These are phyloP conservation scores for Grosmannia penicillata DNA, from an alignment of 2,329 filamentous ascomycete species.

Conservation along the genomic window DNA sequence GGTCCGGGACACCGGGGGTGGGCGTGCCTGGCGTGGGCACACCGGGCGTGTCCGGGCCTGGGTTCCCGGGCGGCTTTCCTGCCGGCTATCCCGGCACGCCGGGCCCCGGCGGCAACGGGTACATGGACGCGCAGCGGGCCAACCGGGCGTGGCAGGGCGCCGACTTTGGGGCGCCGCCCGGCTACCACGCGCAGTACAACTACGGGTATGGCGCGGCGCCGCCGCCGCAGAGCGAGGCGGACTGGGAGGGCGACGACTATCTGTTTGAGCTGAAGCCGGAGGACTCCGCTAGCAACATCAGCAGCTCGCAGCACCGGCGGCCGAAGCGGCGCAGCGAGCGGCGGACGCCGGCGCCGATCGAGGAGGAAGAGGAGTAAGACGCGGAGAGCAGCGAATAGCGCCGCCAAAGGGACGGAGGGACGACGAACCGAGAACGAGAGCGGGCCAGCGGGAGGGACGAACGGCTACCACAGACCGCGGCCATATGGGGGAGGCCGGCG, in stretches of 20 bases:
- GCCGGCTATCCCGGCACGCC: too few relatives aligned
- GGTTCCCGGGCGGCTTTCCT: too few relatives aligned
- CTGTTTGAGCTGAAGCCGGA: constrained; percentile 54
- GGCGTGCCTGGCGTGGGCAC: too few relatives aligned
- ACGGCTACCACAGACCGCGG: too few relatives aligned
- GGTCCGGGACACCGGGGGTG: constrained; percentile 10
- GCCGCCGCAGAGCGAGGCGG: constrained; percentile 29
- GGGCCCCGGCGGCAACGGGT: too few relatives aligned
- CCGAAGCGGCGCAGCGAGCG: constrained; percentile 55
- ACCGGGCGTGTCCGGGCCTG: too few relatives aligned
- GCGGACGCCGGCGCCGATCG: constrained; percentile 57
- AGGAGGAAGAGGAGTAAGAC: constrained; percentile 43
- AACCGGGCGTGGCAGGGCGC: too few relatives aligned
- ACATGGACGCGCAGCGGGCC: too few relatives aligned
- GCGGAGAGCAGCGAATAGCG: too few relatives aligned
- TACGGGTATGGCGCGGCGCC: constrained; percentile 18
- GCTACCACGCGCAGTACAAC: not conserved
- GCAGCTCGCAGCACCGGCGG: constrained; percentile 50
- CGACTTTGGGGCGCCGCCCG: too few relatives aligned
- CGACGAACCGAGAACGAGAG: not conserved
- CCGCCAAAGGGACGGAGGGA: not conserved
- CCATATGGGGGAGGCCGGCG: too few relatives aligned
- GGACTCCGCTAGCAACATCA: constrained; percentile 69
- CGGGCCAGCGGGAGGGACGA: too few relatives aligned
- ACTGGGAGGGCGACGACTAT: constrained; percentile 44